A percentile compares a stretch with the other conserved stretches of the same genome.
Conservation (phyloP, 805 yeast genomes). For the Lipomyces kockii region DNA sequence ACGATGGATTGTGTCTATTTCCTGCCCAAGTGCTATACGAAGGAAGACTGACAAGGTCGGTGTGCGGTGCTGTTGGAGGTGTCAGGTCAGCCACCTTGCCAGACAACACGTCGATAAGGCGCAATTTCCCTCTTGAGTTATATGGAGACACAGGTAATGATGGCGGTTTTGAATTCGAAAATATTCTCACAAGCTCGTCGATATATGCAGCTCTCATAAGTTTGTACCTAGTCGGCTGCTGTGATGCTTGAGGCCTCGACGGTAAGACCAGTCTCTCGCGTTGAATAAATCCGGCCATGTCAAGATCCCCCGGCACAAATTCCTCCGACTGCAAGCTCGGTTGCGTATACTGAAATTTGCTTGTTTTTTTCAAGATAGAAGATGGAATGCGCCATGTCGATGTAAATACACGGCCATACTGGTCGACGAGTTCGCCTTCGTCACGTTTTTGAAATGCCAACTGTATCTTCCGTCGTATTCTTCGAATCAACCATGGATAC, state of each 20-base stretch:
- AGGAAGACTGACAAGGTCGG: neutral
- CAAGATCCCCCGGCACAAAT: neutral
- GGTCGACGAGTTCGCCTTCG: conserved; percentile 6
- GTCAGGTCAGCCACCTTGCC: conserved; percentile 2
- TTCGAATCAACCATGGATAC: neutral
- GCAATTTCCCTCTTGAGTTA: conserved; percentile 3
- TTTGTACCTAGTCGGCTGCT: neutral
- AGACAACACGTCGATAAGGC: conserved; percentile 9
- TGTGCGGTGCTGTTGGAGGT: neutral
- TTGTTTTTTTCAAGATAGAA: neutral
- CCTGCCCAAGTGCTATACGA: neutral
- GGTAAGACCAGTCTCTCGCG: neutral
- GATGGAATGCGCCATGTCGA: conserved; percentile 25
- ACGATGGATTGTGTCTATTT: neutral
- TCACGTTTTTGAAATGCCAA: conserved; percentile 9
- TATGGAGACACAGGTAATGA: neutral
- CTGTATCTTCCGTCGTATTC: neutral
- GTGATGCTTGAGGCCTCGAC: neutral
- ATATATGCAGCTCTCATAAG: neutral
- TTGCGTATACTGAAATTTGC: neutral
- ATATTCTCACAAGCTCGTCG: conserved; percentile 8
- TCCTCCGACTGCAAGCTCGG: neutral
- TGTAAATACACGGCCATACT: conserved; percentile 29
- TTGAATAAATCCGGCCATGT: neutral
- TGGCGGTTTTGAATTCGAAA: conserved; percentile 2